Evolutionary conservation across 805 yeast genomes (phyloP), one percentile per base, ranked within the genome.

Genomic region (Cyberlindnera xishuangbannaensis): DNA sequence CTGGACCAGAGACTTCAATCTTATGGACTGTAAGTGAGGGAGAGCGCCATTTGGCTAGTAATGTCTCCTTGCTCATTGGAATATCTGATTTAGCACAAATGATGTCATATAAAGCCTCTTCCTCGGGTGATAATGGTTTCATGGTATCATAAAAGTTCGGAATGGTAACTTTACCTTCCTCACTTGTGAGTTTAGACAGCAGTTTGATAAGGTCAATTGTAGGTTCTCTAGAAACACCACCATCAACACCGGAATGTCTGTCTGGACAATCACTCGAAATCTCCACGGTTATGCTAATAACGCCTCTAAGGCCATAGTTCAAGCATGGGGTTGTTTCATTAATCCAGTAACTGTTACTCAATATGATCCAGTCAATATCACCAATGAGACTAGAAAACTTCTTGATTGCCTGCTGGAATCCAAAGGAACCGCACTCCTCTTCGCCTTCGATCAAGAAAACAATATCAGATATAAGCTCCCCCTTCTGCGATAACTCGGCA

Each of bases 201-300:
- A 90, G 50, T 33, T 78, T 81, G 25, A 88, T 70, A 56, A 90
- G 58, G 52, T 90, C 97, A 62, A 84, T 74, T 0, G 94, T 78
- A 2, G 98, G 97, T 48, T 90, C 98, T 37, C 82, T 69, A 40
- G 76, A 73, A 7, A 82, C 78, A 39, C 97, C 97, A 32, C 98
- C 98, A 59, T 87, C 94, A 8, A 92, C 92, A 41, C 98, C 98
- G 0, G 97, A 85, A 54, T 92, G 98, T 38, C 95, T 65, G 56
- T 92, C 97, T 2, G 94, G 95, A 39, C 69, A 69, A 43, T 79
- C 88, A 32, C 87, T 76, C 37, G 65, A 63, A 9, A 92, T 67
- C 22, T 74, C 75, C 3, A 92, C 71, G n/a, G 77, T 66, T 2
- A 85, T 81, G 58, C 87, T 83, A 16, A 92, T 67, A 2, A 88